These are phyloP conservation scores for Acanthamoeba triangularis DNA, from an alignment of 208 protist genomes.

Conservation along the genomic window DNA sequence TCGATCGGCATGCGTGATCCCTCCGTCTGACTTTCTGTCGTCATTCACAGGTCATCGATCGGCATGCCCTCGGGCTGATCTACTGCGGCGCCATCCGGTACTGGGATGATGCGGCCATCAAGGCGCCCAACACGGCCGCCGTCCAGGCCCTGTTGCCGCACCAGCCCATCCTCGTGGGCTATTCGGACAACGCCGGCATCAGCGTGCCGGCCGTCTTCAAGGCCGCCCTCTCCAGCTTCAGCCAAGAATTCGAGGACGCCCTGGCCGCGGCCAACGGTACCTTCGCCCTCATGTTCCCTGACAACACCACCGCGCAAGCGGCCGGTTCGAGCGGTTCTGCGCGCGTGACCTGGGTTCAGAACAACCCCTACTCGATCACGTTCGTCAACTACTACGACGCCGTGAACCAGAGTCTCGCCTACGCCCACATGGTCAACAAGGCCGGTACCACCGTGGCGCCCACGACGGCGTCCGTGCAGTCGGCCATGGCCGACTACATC, in stretches of 20 bases:
- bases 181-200: constrained; percentile 39
- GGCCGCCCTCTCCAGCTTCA: constrained; percentile 51
- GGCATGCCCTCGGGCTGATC: background rate
- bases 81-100: background rate
- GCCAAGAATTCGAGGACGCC: background rate
- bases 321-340: background rate
- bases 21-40: too few relatives aligned
- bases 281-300: background rate
- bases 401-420: background rate
- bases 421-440: constrained; percentile 44
- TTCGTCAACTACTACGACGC: constrained; percentile 56
- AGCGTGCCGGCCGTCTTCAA: constrained; percentile 35
- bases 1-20: background rate
- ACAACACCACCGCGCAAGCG: background rate
- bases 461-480: background rate
- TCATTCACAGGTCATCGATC: background rate
- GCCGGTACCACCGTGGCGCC: background rate
- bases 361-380: background rate
- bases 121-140: background rate
- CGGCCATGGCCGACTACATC: constrained; percentile 51
- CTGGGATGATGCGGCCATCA: constrained; percentile 23
- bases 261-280: constrained; percentile 1
- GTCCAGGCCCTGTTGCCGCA: background rate
- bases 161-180: constrained; percentile 19
- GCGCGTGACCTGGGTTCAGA: background rate